phyloP scores from a whole-genome alignment of 805 yeast genomes.

The Candida parachauliodes region DNA sequence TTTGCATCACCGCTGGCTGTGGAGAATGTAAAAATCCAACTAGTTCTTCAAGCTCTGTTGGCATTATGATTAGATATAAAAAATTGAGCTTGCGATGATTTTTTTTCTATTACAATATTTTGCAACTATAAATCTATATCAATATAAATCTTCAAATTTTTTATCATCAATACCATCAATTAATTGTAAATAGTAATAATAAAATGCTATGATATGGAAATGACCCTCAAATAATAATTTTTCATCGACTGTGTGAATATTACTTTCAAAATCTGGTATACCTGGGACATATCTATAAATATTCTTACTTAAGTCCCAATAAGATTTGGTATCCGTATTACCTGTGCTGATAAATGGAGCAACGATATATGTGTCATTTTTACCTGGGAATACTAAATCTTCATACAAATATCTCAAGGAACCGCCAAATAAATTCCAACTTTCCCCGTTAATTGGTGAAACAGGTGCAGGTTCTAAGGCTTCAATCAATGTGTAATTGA shows the following conservation, averaged over 20 bases:
- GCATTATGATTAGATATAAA: slow-evolving; percentile 24
- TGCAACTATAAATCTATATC: slow-evolving; percentile 1
- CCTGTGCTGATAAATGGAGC: slow-evolving; percentile 36
- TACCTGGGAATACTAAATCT: slow-evolving; percentile 24
- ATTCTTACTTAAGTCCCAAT: slow-evolving; percentile 38
- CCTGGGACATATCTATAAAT: slow-evolving; percentile 35
- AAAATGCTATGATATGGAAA: slow-evolving; percentile 33
- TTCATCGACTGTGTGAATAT: slow-evolving; percentile 37
- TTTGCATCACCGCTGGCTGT: slow-evolving; percentile 72
- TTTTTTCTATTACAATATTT: background rate
- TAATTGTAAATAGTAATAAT: slow-evolving; percentile 34
- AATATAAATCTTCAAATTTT: slow-evolving; percentile 3
- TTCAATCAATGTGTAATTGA: slow-evolving; percentile 23
- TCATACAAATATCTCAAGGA: slow-evolving; percentile 36
- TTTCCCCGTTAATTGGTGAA: slow-evolving; percentile 28
- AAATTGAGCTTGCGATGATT: slow-evolving; percentile 4
- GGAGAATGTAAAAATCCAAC: slow-evolving; percentile 81
- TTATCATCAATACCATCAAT: slow-evolving; percentile 18
- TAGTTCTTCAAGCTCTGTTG: slow-evolving; percentile 48
- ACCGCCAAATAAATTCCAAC: slow-evolving; percentile 36
- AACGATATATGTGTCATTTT: slow-evolving; percentile 21
- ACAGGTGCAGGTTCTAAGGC: slow-evolving; percentile 38
- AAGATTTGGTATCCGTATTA: slow-evolving; percentile 40
- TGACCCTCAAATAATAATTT: slow-evolving; percentile 27
- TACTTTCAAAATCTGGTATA: slow-evolving; percentile 15